Evolutionary conservation across 1,139 yeast species (phyloP), one percentile per base, ranked within the genome.

Genomic region (Casaregolazyma lundiana): DNA sequence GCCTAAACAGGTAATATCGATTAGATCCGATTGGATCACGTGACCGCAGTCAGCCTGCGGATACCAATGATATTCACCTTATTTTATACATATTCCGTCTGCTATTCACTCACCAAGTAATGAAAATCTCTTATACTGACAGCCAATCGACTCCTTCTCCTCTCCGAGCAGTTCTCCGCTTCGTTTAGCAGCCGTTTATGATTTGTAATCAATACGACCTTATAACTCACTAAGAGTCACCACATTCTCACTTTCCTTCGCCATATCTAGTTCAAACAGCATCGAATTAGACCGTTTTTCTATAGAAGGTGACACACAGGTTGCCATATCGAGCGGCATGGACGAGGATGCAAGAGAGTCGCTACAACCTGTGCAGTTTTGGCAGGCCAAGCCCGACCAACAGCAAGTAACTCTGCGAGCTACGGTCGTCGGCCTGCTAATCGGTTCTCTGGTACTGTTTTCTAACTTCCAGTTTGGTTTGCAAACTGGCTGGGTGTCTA

Each of bases 401-500:
- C 53, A 53, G 4, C 95, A 87, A 61, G 77, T 84, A 2, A 87
- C 96, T 0, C 54, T 79, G 1, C 67, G 95, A 47, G 81, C 92
- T 1, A 80, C 89, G 0, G 36, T 81, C 0, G 85, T 81, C 0
- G 97, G 97, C 0, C 65, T 89, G 24, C 55, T 71, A 1, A 86
- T 89, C 32, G 97, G 97, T 0, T 77, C 96, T 0, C 67, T 90
- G 24, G 90, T 90, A 22, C 71, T 90, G 34, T 70, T 89, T 18
- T 87, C 96, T 2, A 92, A 92, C 64, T 92, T 92, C 69, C 97
- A 90, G 62, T 92, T 92, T 64, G 98, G 98, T 1, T 71, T 92
- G 22, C 98, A 92, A 61, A 90, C 97, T 0, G 98, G 98, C 1
- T 92, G 98, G 98, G 97, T 92, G 1, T 88, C 96, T 6, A 92